A percentile compares a stretch with the other conserved stretches of the same genome.
These are phyloP conservation scores for Vicia villosa DNA, from an alignment of 306 rosid species.

Conservation along the genomic window DNA sequence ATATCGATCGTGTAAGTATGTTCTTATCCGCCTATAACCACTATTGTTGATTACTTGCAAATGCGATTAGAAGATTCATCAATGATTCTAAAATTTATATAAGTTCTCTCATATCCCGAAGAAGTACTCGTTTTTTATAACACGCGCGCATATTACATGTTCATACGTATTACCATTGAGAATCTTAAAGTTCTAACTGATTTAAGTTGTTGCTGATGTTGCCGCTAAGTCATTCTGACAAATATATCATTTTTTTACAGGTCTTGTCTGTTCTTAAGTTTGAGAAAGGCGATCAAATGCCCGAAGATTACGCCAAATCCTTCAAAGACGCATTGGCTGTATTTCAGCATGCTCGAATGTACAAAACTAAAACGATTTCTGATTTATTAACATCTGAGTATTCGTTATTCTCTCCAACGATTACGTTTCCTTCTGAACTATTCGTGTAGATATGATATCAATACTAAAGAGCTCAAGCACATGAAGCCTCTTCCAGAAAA, in stretches of 20 bases:
- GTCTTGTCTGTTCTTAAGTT: constrained; percentile 75
- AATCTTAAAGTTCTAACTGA: background rate
- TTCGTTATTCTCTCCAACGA: constrained; percentile 13
- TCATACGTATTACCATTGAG: too few relatives aligned
- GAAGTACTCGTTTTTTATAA: background rate
- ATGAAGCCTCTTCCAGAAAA: constrained; percentile 64
- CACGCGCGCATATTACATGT: too few relatives aligned
- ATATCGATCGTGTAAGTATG: constrained; percentile 80
- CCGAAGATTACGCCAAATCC: constrained; percentile 72
- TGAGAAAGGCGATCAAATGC: constrained; percentile 69
- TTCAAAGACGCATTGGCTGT: constrained; percentile 81
- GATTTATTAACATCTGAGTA: background rate
- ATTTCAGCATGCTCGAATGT: constrained; percentile 92
- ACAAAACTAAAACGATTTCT: background rate
- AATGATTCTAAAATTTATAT: background rate
- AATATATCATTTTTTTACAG: constrained; percentile 46
- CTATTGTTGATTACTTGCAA: constrained; percentile 9
- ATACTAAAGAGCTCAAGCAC: constrained; percentile 67
- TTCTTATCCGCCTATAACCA: constrained; percentile 8
- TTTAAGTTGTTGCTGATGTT: constrained; percentile 7
- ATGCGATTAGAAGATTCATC: background rate
- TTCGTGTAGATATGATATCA: constrained; percentile 67
- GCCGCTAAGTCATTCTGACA: constrained; percentile 20
- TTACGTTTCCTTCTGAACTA: constrained; percentile 32
- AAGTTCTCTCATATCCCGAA: background rate